Conservation (phyloP, 139 green algal genomes). For the Micromonas pusilla region DNA sequence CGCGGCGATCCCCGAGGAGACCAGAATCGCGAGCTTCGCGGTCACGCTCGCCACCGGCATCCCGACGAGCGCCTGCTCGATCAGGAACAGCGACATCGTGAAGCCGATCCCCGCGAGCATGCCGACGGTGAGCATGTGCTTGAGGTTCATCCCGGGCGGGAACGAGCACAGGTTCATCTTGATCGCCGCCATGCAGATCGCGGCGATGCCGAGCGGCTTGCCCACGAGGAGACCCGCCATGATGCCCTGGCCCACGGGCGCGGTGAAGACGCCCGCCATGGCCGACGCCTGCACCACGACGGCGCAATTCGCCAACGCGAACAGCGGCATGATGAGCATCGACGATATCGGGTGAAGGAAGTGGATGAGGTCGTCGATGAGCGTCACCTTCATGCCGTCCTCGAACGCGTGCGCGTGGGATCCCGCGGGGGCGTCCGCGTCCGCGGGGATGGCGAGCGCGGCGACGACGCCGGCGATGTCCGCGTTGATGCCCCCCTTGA, state of each 20-base stretch:
- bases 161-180: slow-evolving; percentile 17
- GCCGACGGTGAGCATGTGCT: slow-evolving; percentile 23
- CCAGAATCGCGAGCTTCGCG: neutral
- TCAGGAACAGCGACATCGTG: slow-evolving; percentile 36
- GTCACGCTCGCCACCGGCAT: neutral
- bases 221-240: slow-evolving; percentile 27
- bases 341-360: slow-evolving; percentile 8
- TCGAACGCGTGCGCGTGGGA: neutral
- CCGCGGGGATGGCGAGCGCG: slow-evolving; percentile 24
- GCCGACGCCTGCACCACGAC: slow-evolving; percentile 9
- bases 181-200: slow-evolving; percentile 9
- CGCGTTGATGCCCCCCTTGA: slow-evolving; percentile 32
- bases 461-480: slow-evolving; percentile 31
- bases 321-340: slow-evolving; percentile 34
- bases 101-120: slow-evolving; percentile 34
- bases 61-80: neutral
- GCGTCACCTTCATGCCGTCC: neutral
- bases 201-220: slow-evolving; percentile 34
- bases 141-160: slow-evolving; percentile 19
- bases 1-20: neutral
- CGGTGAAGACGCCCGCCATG: neutral
- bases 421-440: neutral
- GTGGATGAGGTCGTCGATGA: slow-evolving; percentile 32
- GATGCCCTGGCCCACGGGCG: slow-evolving; percentile 27
- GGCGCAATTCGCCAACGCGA: slow-evolving; percentile 30